Evolutionary conservation across 192 early-diverging fungal species (phyloP), one percentile per base, ranked within the genome.

Genomic region (Rhizophagus sp.): DNA sequence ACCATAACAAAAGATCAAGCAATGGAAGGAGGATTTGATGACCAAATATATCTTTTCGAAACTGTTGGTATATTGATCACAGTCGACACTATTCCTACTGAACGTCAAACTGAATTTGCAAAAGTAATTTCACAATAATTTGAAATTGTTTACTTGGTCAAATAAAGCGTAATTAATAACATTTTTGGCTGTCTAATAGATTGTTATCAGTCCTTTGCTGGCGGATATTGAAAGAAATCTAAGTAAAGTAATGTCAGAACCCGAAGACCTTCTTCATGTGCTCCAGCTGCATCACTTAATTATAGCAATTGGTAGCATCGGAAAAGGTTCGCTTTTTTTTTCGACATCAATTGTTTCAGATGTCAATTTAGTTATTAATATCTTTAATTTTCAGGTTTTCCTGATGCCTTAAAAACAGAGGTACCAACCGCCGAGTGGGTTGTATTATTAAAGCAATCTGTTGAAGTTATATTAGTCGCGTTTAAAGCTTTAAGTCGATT

Each of bases 61-160:
- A 91, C 95, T 10, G 94, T 94, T 77, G 97, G 97, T n/a, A 88
- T 93, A 62, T 85, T 97, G 84, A 97, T 97, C 82, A 93, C 97
- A n/a, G 84, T 91, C 33, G 91, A 93, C 19, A 85, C 80, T 75
- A 85, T 95, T 65, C 88, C 92, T 62, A 83, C 87, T 47, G 85
- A 87, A 50, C 90, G 91, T 68, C 95, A 96, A 87, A 89, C 90
- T 79, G 89, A 94, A 79, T 89, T 88, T 64, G 30, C 68, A 79
- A 63, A 79, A 41, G 78, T 79, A 72, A 57, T 7, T 57, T 57
- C 17, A 57, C 7, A 57, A 57, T 71, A n/a, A 71, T 15, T 19
- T 24, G 12, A 4, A 25, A 39, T 74, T 52, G 0, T 74, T 74
- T 36, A 74, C 7, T 39, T 27, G 4, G 11, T 17, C 33, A 47